phyloP scores from a whole-genome alignment of 495 filamentous ascomycete genomes.

The Hyaloscypha hepaticicola region DNA sequence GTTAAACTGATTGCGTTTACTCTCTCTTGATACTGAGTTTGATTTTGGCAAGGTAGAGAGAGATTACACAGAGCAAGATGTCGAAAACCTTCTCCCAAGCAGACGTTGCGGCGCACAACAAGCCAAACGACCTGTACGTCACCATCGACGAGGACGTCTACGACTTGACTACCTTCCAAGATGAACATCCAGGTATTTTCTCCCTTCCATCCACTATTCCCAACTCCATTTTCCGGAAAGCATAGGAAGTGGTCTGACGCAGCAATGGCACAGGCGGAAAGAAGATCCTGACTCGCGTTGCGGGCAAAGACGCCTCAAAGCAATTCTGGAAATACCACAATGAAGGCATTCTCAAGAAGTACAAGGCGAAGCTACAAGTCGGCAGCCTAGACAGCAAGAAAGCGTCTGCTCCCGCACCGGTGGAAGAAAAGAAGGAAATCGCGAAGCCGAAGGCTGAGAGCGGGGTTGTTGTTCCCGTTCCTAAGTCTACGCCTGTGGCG shows the following conservation, averaged over 20 bases:
- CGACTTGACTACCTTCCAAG: slow-evolving; percentile 90
- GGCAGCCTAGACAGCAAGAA: slow-evolving; percentile 90
- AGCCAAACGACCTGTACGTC: slow-evolving; percentile 81
- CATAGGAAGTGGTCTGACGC: background rate
- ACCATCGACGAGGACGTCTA: slow-evolving; percentile 96
- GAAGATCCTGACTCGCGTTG: slow-evolving; percentile 94
- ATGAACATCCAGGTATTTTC: slow-evolving; percentile 80
- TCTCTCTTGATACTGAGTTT: background rate
- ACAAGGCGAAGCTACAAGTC: slow-evolving; percentile 80
- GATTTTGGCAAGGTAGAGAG: background rate
- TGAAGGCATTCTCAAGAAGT: slow-evolving; percentile 89
- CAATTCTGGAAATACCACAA: slow-evolving; percentile 99
- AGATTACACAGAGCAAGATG: slow-evolving; percentile 50
- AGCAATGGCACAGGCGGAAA: slow-evolving; percentile 66
- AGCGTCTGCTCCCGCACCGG: slow-evolving; percentile 53
- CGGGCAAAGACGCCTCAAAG: slow-evolving; percentile 93
- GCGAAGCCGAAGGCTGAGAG: slow-evolving; percentile 52
- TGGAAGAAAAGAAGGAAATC: slow-evolving; percentile 40
- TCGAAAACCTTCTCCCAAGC: slow-evolving; percentile 78
- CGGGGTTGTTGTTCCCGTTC: slow-evolving; percentile 47
- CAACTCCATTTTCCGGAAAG: background rate
- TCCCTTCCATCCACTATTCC: background rate
- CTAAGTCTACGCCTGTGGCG: slow-evolving; percentile 47
- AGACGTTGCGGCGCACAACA: slow-evolving; percentile 91
- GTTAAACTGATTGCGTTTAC: background rate